Conservation (phyloP, 495 filamentous ascomycete species). For the Lasiosphaeriaceae sp. region DNA sequence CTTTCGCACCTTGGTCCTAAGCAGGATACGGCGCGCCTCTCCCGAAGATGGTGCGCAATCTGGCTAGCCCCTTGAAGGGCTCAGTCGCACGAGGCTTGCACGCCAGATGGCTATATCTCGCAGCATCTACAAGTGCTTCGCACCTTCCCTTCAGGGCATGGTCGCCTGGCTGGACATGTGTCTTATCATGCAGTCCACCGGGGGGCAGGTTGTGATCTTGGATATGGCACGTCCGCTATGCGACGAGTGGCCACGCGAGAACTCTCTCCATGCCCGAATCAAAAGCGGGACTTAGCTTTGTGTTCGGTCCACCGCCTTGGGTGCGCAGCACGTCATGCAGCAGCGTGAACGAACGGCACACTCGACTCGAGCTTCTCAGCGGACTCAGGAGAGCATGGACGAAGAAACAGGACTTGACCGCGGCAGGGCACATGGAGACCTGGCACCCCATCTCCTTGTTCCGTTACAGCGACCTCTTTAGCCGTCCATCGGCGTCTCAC, state of each 20-base stretch:
- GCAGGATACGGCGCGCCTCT: conserved; percentile 1
- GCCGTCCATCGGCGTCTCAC: conserved; percentile 7
- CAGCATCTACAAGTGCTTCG: conserved; percentile 3
- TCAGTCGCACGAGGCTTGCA: conserved; percentile 7
- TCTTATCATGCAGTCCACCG: background rate
- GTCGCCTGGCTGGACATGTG: conserved; percentile 9
- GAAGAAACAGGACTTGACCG: background rate
- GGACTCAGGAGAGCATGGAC: background rate
- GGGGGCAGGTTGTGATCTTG: background rate
- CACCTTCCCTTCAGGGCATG: conserved; percentile 23
- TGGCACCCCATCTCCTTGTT: conserved; percentile 1
- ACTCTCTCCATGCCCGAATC: background rate
- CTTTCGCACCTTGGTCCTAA: conserved; percentile 3
- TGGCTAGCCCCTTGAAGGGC: background rate
- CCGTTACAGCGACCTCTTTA: conserved; percentile 11
- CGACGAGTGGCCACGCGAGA: background rate
- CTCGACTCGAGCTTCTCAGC: background rate
- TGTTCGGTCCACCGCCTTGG: background rate
- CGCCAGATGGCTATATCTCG: conserved; percentile 7
- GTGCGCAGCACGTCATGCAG: background rate
- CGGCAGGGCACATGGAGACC: conserved; percentile 1
- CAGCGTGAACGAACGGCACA: background rate
- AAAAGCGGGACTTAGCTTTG: background rate
- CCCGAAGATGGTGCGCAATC: background rate
- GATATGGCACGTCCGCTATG: background rate